These are phyloP conservation scores for Vitis hybrid DNA, from an alignment of 177 flowering plant genomes.

Conservation along the genomic window DNA sequence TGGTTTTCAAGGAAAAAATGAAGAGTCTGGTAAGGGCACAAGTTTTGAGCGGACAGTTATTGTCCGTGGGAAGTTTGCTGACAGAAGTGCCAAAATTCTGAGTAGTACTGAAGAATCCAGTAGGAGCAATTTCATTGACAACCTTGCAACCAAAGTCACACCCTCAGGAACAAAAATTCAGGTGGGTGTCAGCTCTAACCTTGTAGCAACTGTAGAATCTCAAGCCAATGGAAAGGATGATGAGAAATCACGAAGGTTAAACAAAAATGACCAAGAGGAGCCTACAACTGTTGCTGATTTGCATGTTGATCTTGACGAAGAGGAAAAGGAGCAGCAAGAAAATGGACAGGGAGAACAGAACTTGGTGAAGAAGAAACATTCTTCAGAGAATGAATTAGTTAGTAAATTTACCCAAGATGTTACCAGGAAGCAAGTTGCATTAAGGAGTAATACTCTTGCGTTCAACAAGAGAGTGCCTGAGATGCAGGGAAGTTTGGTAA, in stretches of 20 bases:
- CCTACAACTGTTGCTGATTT: conserved; percentile 1
- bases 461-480: conserved; percentile 18
- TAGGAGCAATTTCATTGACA: neutral
- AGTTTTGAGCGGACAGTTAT: neutral
- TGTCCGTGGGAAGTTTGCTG: neutral
- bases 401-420: conserved; percentile 18
- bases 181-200: neutral
- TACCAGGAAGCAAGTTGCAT: conserved; percentile 12
- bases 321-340: conserved; percentile 13
- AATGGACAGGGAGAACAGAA: conserved; percentile 5
- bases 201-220: neutral
- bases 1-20: no score
- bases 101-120: neutral
- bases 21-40: neutral
- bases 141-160: conserved; percentile 2
- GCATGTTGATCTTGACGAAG: neutral
- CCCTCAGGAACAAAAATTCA: neutral
- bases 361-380: conserved; percentile 6
- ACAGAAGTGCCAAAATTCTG: neutral
- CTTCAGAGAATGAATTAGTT: conserved; percentile 7
- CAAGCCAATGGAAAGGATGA: conserved; percentile 6
- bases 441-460: conserved; percentile 30
- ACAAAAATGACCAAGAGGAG: neutral
- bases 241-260: conserved; percentile 2
- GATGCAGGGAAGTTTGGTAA: conserved; percentile 16